Percentiles rank a stretch among this genome's conserved stretches.
phyloP scores from a whole-genome alignment of 1,139 yeast genomes.

The Suhomyces choctaworum region DNA sequence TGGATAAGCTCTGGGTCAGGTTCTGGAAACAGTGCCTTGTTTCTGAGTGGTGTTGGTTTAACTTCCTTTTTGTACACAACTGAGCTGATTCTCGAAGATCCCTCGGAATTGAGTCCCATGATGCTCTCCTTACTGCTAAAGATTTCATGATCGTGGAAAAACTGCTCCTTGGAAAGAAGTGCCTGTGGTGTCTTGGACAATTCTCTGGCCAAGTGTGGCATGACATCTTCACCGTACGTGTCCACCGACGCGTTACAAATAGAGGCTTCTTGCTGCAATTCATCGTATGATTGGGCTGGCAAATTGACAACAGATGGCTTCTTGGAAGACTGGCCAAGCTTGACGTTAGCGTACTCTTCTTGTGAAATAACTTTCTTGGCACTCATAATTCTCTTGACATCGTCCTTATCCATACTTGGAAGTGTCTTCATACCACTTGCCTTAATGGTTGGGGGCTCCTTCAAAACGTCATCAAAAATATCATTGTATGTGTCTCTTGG shows the following conservation, averaged over 20 bases:
- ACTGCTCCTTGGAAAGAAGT: conserved; percentile 36
- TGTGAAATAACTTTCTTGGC: conserved; percentile 43
- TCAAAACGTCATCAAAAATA: conserved; percentile 40
- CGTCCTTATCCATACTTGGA: conserved; percentile 52
- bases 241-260: conserved; percentile 38
- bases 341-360: conserved; percentile 43
- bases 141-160: conserved; percentile 36
- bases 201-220: conserved; percentile 39
- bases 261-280: conserved; percentile 43
- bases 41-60: conserved; percentile 5
- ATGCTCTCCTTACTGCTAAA: conserved; percentile 14
- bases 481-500: conserved; percentile 45
- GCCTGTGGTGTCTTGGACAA: conserved; percentile 37
- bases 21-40: conserved; percentile 28
- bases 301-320: conserved; percentile 35
- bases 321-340: conserved; percentile 30
- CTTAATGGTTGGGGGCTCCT: conserved; percentile 38
- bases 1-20: conserved; percentile 37
- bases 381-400: conserved; percentile 42
- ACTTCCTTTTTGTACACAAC: conserved; percentile 16
- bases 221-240: conserved; percentile 17
- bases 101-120: conserved; percentile 15
- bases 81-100: conserved; percentile 18
- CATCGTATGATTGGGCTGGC: conserved; percentile 30
- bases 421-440: conserved; percentile 45